Conservation (phyloP, 164 flowering plant genomes). For the Buxus sempervirens region DNA sequence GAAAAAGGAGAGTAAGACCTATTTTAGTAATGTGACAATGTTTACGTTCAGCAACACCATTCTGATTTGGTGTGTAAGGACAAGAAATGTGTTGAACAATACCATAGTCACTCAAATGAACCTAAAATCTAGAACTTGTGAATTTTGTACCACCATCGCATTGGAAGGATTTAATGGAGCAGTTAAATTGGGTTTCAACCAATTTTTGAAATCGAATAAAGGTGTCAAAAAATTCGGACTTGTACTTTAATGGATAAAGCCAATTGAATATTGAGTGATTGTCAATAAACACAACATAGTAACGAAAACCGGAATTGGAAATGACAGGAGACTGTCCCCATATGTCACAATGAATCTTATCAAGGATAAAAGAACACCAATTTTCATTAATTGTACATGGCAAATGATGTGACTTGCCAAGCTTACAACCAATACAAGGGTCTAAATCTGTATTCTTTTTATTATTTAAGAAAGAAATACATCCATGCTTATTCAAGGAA, state of each 20-base stretch:
- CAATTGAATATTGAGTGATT: background rate
- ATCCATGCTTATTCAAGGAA: conserved; percentile 1
- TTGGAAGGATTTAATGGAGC: background rate
- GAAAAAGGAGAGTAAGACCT: background rate
- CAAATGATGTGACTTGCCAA: no score
- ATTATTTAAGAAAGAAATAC: background rate
- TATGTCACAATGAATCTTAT: background rate
- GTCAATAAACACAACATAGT: no score
- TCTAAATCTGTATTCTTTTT: background rate
- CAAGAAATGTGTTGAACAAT: background rate
- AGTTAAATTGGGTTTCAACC: background rate
- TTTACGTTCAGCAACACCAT: background rate
- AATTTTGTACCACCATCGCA: background rate
- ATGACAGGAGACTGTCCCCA: background rate
- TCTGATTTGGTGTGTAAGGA: background rate
- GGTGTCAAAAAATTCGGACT: background rate
- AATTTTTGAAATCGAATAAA: background rate
- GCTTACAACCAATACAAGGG: no score
- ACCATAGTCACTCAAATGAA: background rate
- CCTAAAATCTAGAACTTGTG: no score
- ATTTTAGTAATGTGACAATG: background rate
- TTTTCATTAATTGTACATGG: background rate
- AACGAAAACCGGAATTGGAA: no score
- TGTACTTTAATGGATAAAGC: background rate
- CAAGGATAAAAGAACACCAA: background rate